A percentile compares a stretch with the other conserved stretches of the same genome.
Evolutionary conservation across 176 grass and related monocot genomes (phyloP).

Genomic region (Miscanthus lutarioriparius): DNA sequence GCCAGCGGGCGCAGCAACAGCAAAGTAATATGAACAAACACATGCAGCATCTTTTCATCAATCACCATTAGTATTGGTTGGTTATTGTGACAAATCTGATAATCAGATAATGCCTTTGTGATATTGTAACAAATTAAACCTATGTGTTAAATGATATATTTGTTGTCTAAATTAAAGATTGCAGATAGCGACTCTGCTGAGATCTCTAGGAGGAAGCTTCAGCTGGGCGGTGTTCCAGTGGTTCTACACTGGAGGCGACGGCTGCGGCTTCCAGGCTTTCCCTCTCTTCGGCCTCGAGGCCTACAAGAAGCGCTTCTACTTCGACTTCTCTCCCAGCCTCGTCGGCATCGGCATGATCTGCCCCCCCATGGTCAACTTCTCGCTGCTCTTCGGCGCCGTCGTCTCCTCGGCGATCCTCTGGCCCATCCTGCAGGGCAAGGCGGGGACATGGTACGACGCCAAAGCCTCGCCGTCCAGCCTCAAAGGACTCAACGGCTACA

Average conservation of each 20-base stretch:
- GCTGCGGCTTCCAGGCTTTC: constrained; percentile 53
- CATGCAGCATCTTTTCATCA: no score
- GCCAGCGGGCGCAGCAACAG: constrained; percentile 35
- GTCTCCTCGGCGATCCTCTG: constrained; percentile 39
- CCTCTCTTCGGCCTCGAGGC: constrained; percentile 50
- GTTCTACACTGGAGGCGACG: constrained; percentile 47
- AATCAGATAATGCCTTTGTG: no score
- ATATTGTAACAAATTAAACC: no score
- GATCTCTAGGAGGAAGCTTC: constrained; percentile 39
- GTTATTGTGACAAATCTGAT: background rate
- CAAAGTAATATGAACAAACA: constrained; percentile 15
- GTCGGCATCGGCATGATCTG: constrained; percentile 64
- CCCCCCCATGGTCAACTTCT: constrained; percentile 46
- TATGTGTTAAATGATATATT: no score
- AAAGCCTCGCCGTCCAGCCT: constrained; percentile 28
- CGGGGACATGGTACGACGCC: constrained; percentile 50
- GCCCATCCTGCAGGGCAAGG: constrained; percentile 37
- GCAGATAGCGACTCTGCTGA: constrained; percentile 30
- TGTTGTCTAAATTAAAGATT: background rate
- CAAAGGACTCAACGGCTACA: constrained; percentile 57
- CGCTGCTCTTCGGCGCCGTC: constrained; percentile 38
- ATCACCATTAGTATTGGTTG: no score
- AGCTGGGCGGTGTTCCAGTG: constrained; percentile 56
- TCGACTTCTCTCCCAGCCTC: constrained; percentile 57
- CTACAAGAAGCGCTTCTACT: constrained; percentile 47